phyloP scores from a whole-genome alignment of 2,329 filamentous ascomycete species.

The Alternaria ethzedia region DNA sequence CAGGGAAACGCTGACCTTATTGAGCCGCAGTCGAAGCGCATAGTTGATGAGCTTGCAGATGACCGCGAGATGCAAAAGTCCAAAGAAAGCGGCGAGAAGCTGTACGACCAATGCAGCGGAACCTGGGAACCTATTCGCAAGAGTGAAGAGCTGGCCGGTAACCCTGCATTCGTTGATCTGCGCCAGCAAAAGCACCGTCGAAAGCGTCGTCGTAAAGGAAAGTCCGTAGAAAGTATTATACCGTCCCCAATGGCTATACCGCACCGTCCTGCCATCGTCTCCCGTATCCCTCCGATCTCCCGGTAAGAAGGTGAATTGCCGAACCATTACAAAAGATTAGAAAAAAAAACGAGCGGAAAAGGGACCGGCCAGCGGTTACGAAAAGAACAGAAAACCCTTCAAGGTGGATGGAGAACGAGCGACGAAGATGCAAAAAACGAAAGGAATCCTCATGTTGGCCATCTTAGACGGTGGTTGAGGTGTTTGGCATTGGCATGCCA shows the following conservation, averaged over 20 bases:
- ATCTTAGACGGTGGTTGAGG: not conserved
- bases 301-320: conserved; percentile 27
- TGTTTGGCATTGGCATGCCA: conserved; percentile 11
- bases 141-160: conserved; percentile 24
- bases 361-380: conserved; percentile 23
- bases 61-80: conserved; percentile 35
- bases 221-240: conserved; percentile 39
- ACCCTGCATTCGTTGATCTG: conserved; percentile 29
- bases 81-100: conserved; percentile 35
- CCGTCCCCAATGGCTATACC: conserved; percentile 31
- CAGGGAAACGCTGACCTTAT: conserved; percentile 31
- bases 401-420: conserved; percentile 4
- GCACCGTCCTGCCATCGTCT: conserved; percentile 19
- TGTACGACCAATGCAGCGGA: conserved; percentile 35
- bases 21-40: conserved; percentile 31
- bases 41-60: conserved; percentile 39
- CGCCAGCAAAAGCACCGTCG: conserved; percentile 24
- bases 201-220: conserved; percentile 29
- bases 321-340: conserved; percentile 23
- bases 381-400: conserved; percentile 11
- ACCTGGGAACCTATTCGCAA: conserved; percentile 29
- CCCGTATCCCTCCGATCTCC: conserved; percentile 13
- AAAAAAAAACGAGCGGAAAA: not conserved
- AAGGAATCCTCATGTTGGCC: not conserved
- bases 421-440: not conserved